Evolutionary conservation across 2,329 filamentous ascomycete genomes (phyloP), one percentile per base, ranked within the genome.

Genomic region (Onygena corvina): DNA sequence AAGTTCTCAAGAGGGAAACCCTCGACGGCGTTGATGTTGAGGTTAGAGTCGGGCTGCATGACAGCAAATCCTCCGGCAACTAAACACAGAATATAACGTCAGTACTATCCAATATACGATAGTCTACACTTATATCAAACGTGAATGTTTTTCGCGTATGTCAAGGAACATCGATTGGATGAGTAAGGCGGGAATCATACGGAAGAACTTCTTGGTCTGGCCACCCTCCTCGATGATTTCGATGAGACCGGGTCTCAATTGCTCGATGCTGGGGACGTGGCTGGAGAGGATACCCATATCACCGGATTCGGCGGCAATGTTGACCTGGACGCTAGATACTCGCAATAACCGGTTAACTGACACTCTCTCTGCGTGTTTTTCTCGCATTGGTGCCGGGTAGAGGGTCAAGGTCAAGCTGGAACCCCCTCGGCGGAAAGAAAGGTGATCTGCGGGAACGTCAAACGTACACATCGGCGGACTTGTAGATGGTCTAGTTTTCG

Each of bases 281-380:
- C 92, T 93, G 69, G 92, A 92, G 67, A 98, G 84, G 63, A 98
- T 84, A 84, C 92, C 92, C 92, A 98, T 98, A 64, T 96, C 92
- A 69, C 92, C 92, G 56, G 89, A 93, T 71, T 94, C 92, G 66
- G 92, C 92, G 69, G 92, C 84, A 65, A 98, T 83, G 80, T 98
- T 98, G 77, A 98, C 92, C 77, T 98, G 92, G 66, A 96, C 82
- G 66, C 73, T 76, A 58, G 50, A 60, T 73, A 81, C 70, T 77
- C 78, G 76, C 78, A 73, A 49, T 50, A 36, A 53, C 47, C 18
- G 18, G 25, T 40, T 40, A 40, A 25, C n/a, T 6, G 8, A 23
- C 14, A 12, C n/a, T 40, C 9, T 3, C 25, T 30, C 31, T 46
- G 14, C 25, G 12, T 30, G 11, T 11, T 30, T 46, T 46, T 25